These are phyloP conservation scores for Polyplosphaeria fusca DNA, from an alignment of 495 filamentous ascomycete species.

Conservation along the genomic window DNA sequence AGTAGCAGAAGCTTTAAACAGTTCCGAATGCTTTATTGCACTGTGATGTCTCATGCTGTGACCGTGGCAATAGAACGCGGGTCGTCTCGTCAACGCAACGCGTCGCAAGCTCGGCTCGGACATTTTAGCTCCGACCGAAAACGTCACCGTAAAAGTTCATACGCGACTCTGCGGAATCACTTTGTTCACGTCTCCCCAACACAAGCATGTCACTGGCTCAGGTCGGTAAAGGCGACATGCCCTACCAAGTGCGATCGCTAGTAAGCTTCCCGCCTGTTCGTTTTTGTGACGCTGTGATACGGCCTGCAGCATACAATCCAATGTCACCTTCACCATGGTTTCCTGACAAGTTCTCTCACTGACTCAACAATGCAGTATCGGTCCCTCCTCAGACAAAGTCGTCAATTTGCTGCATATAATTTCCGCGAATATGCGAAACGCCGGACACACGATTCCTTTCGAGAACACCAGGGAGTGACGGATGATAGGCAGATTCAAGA, in stretches of 20 bases:
- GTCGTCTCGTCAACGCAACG: too few species aligned
- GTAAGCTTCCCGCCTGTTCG: too few species aligned
- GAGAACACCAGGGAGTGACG: constrained; percentile 64
- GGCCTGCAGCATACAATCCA: too few species aligned
- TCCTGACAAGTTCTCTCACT: too few species aligned
- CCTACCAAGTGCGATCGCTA: constrained; percentile 37
- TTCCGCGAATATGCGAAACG: constrained; percentile 95
- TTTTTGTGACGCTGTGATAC: too few species aligned
- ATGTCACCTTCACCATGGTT: too few species aligned
- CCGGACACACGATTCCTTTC: constrained; percentile 82
- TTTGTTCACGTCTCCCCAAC: neutral
- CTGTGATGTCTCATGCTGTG: neutral
- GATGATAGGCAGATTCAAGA: constrained; percentile 81
- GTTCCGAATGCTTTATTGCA: neutral
- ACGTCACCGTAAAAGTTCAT: constrained; percentile 4
- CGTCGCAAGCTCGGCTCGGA: constrained; percentile 16
- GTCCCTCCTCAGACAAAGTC: constrained; percentile 79
- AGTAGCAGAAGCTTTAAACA: neutral
- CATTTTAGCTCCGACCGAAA: constrained; percentile 1
- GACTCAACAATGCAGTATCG: constrained; percentile 91
- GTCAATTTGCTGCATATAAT: constrained; percentile 90
- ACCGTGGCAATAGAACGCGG: neutral
- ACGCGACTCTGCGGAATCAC: neutral
- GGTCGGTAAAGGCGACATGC: constrained; percentile 31
- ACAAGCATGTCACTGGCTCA: constrained; percentile 28